Evolutionary conservation across 2,329 filamentous ascomycete species (phyloP).

Genomic region (Neodidymelliopsis sp.): DNA sequence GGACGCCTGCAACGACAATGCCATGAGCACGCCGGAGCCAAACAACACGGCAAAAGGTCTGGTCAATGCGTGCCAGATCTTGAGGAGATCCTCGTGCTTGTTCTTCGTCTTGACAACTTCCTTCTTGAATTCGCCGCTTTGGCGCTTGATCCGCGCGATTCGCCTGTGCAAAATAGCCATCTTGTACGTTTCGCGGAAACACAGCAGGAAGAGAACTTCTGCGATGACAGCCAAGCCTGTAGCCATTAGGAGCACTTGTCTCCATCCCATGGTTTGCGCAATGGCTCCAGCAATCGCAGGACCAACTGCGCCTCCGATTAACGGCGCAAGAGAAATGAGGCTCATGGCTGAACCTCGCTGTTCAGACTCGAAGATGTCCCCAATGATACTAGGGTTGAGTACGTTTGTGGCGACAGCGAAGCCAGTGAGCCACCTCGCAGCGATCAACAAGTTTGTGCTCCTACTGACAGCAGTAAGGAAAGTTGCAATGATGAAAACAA

Average conservation of each 20-base stretch:
- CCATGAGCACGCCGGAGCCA: constrained; percentile 62
- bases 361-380: constrained; percentile 67
- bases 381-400: constrained; percentile 68
- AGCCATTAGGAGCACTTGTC: constrained; percentile 61
- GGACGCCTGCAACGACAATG: constrained; percentile 56
- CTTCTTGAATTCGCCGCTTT: constrained; percentile 19
- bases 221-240: constrained; percentile 57
- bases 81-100: constrained; percentile 30
- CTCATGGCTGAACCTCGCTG: constrained; percentile 67
- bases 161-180: constrained; percentile 58
- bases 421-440: constrained; percentile 54
- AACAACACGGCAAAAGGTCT: constrained; percentile 54
- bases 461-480: constrained; percentile 50
- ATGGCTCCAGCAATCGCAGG: constrained; percentile 64
- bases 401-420: constrained; percentile 60
- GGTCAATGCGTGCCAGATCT: constrained; percentile 49
- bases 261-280: constrained; percentile 64
- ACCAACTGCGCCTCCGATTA: constrained; percentile 65
- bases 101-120: constrained; percentile 16
- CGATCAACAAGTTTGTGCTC: constrained; percentile 51
- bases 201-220: constrained; percentile 60
- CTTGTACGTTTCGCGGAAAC: constrained; percentile 68
- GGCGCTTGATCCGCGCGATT: constrained; percentile 29
- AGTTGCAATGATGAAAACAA: constrained; percentile 55
- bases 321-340: constrained; percentile 63